Percentiles rank a stretch among this genome's conserved stretches.
phyloP scores from a whole-genome alignment of 164 flowering plant species.

The Buxus sempervirens region DNA sequence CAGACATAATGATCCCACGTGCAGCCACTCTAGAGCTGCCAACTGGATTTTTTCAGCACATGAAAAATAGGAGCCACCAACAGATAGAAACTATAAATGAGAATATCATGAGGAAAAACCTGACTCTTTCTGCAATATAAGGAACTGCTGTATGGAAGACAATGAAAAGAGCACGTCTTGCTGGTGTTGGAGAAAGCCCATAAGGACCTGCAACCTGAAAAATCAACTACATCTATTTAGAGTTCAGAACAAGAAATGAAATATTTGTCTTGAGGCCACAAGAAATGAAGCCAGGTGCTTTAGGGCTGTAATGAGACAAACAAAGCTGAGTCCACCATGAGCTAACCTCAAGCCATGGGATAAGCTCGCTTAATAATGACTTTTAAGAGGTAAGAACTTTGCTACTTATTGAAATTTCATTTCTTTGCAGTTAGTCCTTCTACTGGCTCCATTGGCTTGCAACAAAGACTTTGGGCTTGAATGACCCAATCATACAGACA shows the following conservation, averaged over 20 bases:
- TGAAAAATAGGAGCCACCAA: not conserved
- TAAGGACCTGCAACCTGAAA: conserved; percentile 74
- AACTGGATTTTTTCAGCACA: conserved; percentile 1
- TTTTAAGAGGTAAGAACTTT: too few species aligned
- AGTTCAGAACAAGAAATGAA: not conserved
- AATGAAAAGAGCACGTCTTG: conserved; percentile 90
- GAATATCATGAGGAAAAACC: conserved; percentile 35
- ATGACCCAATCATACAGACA: too few species aligned
- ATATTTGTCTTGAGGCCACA: not conserved
- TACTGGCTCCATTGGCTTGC: too few species aligned
- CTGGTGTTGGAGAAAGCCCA: conserved; percentile 91
- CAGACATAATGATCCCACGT: conserved; percentile 66
- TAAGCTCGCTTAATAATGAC: too few species aligned
- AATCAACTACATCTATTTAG: conserved; percentile 7
- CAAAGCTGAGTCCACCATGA: too few species aligned
- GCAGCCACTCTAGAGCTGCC: conserved; percentile 85
- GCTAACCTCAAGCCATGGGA: too few species aligned
- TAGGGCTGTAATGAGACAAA: too few species aligned
- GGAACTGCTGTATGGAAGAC: conserved; percentile 90
- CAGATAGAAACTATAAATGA: not conserved
- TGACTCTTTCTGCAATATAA: conserved; percentile 92
- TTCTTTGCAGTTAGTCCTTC: too few species aligned
- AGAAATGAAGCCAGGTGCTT: not conserved
- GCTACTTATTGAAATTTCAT: too few species aligned
- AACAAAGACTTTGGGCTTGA: too few species aligned